Base-by-base conservation (phyloP, 176 grass and related monocot genomes). In the Musa troglodytarum region DNA sequence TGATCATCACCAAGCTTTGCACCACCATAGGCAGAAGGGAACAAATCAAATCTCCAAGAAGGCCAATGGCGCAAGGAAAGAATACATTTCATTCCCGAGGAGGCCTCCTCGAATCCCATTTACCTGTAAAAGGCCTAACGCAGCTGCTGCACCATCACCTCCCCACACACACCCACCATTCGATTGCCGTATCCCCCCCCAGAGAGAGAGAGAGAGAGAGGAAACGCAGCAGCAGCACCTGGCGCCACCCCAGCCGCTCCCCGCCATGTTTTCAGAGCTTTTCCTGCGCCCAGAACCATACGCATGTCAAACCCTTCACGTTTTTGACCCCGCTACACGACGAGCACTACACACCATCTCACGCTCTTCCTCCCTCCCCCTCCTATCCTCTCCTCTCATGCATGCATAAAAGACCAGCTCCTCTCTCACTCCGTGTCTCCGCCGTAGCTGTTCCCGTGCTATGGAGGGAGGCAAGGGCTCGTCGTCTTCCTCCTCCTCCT, bases 31-130 rank as follows among this genome's bases (percentile, higher is more conserved):
- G 24, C 19, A 56, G 78, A 70, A 74, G 65, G 66, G 72, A 84
- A 76, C 80, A 89, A 83, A 81, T 73, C 50, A 87, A 85, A 83
- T 74, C 78, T 83, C 74, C 10, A 26, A 24, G 17, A 80, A 50
- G 63, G 9, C 63, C 63, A 76, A 79, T 76, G 71, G 73, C 76
- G 49, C 76, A 53, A 76, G 85, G 76, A 79, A 86, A 79, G 79
- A 85, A 85, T 86, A 77, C 81, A 50, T 80, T 75, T 92, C 92
- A 80, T 96, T 92, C 85, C 87, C 93, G 83, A 96, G 85, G 78
- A 75, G 73, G 58, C 50, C 26, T 54, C 8, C 15, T 25, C 24
- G 11, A 59, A 63, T 19, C 26, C 59, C 16, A 58, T 43, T 43
- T 43, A 43, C 34, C 34, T 43, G 34, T 43, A 43, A 43, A 43